These are phyloP conservation scores for Moesziomyces aphidis DNA, from an alignment of 1,284 basidiomycete genomes.

Conservation along the genomic window DNA sequence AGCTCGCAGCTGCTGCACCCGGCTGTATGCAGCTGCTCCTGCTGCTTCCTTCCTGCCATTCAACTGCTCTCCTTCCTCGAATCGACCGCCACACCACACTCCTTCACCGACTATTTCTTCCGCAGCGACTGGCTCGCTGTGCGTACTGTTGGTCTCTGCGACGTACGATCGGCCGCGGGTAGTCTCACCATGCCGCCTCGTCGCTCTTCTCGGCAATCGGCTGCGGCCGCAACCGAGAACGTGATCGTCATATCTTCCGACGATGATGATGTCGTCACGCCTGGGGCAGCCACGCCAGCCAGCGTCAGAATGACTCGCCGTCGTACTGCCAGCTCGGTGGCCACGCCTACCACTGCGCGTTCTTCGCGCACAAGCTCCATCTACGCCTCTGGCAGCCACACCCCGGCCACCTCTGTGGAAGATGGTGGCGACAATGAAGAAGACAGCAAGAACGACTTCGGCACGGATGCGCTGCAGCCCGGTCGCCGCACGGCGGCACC, in stretches of 20 bases:
- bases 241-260: constrained; percentile 34
- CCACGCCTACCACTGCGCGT: constrained; percentile 28
- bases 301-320: constrained; percentile 5
- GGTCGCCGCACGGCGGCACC: constrained; percentile 5
- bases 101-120: neutral
- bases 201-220: constrained; percentile 32
- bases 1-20: neutral
- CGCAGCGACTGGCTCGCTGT: constrained; percentile 10
- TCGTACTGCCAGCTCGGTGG: constrained; percentile 19
- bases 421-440: constrained; percentile 25
- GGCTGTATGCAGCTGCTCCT: neutral
- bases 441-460: constrained; percentile 9
- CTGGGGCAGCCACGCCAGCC: constrained; percentile 3
- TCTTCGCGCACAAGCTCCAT: constrained; percentile 40
- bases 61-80: neutral
- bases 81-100: neutral
- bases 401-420: constrained; percentile 46
- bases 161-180: neutral
- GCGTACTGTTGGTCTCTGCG: neutral
- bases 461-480: neutral
- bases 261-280: constrained; percentile 9
- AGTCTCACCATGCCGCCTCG: constrained; percentile 29
- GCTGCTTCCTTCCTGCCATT: neutral
- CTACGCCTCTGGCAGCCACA: constrained; percentile 44
- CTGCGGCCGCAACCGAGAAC: constrained; percentile 10